Conservation (phyloP, 768 basidiomycete genomes). For the Naematelia encephala region DNA sequence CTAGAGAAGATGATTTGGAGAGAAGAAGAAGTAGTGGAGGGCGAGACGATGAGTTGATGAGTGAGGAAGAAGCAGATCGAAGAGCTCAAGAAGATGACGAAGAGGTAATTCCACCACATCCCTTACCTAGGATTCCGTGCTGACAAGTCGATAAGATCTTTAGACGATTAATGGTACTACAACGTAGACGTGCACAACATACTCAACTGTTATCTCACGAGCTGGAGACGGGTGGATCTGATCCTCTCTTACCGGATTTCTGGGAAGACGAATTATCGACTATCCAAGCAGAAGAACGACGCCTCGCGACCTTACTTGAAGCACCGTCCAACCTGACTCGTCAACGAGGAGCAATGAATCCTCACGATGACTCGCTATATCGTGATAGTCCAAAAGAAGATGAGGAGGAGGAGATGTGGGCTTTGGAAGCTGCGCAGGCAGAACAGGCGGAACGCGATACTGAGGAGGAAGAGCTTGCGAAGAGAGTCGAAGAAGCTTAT, state of each 20-base stretch:
- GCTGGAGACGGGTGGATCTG: slow-evolving; percentile 31
- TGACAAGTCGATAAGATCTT: slow-evolving; percentile 30
- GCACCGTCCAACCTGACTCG: neutral
- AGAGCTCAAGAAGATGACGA: slow-evolving; percentile 42
- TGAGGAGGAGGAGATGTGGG: slow-evolving; percentile 35
- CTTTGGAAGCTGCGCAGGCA: slow-evolving; percentile 26
- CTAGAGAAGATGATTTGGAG: slow-evolving; percentile 23
- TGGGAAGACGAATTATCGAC: slow-evolving; percentile 29
- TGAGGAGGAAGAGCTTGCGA: slow-evolving; percentile 27
- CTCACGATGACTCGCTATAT: neutral
- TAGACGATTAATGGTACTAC: slow-evolving; percentile 33
- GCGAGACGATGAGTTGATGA: slow-evolving; percentile 6
- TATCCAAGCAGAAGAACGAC: slow-evolving; percentile 8
- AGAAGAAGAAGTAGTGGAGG: slow-evolving; percentile 15
- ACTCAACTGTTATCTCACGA: slow-evolving; percentile 29
- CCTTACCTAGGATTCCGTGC: too few species aligned
- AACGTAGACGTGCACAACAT: slow-evolving; percentile 24
- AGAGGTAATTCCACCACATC: slow-evolving; percentile 23
- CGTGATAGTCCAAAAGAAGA: slow-evolving; percentile 4
- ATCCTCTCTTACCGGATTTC: slow-evolving; percentile 31
- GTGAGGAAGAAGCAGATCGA: slow-evolving; percentile 39
- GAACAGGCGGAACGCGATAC: slow-evolving; percentile 31
- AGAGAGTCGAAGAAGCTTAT: slow-evolving; percentile 24
- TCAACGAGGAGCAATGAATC: neutral
- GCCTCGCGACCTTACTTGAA: neutral